Evolutionary conservation across 1,284 basidiomycete species (phyloP), one percentile per base, ranked within the genome.

Genomic region (Tranzscheliella williamsii): DNA sequence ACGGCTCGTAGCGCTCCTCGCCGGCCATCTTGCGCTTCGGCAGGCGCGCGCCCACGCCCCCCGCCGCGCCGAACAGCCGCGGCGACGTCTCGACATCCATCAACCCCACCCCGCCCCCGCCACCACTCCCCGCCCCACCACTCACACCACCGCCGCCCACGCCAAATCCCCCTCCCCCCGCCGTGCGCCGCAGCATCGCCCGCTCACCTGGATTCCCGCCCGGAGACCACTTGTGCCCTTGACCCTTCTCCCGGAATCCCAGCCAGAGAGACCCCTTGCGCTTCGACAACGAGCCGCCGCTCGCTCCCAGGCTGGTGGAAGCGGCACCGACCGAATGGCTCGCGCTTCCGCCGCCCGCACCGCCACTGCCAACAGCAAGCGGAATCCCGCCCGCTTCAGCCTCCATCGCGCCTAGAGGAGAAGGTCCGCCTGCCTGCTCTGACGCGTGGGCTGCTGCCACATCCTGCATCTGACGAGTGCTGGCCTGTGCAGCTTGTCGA

Each of bases 1-100:
- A 58, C n/a, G 66, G 66, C 18, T 62, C 66, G 41, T 58, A 69
- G 4, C 66, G 24, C 13, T 69, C 66, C 8, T 66, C 52, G 1
- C 52, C 60, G 42, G 49, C 43, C 26, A 58, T 61, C 38, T 66
- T 69, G 12, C 63, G 40, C 39, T 65, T 65, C 5, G 53, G 38
- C 1, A 62, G 29, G 1, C 58, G 58, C 4, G 43, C 43, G 20
- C 23, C 23, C 20, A 21, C 40, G 5, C 35, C 36, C 5, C 43
- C 37, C 11, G 39, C 30, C 9, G 45, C 42, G 8, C 38, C 42
- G 20, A 46, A 34, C 2, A 57, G 41, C 12, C 54, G 54, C 30
- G 50, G 55, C 0, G 55, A 58, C 0, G 55, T 60, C 26, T 52
- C 61, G 6, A 64, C 16, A 17, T 62, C 58, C 58, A 62, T 62